phyloP scores from a whole-genome alignment of 306 rosid species.

The Quercus rubra region DNA sequence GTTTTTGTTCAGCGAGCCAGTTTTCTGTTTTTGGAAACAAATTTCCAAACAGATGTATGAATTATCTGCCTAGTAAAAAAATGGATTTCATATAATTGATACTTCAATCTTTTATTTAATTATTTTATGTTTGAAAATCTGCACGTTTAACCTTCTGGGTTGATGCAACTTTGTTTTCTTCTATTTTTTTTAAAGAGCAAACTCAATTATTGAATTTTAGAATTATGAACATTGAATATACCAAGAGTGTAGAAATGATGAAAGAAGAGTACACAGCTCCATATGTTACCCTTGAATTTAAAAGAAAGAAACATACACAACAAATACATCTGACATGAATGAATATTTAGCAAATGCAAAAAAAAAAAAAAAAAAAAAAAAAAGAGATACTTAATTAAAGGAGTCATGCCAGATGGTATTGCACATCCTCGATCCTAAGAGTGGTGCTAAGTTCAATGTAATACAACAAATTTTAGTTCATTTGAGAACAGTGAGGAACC shows the following conservation, averaged over 20 bases:
- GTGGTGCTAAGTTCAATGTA: not conserved
- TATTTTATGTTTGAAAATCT: not conserved
- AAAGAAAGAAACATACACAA: too few species aligned
- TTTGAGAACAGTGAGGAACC: not conserved
- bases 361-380: not conserved
- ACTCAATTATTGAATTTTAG: not conserved
- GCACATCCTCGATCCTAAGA: not conserved
- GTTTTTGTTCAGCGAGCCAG: too few species aligned
- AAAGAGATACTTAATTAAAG: not conserved
- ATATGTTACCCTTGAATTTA: not conserved
- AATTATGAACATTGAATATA: not conserved
- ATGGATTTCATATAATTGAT: not conserved
- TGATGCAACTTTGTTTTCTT: not conserved
- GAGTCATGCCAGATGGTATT: not conserved
- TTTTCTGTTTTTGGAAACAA: too few species aligned
- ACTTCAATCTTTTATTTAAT: not conserved
- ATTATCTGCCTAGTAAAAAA: not conserved
- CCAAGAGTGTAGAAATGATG: not conserved
- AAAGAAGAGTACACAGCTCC: not conserved
- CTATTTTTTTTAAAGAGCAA: not conserved
- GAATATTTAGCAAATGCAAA: not conserved
- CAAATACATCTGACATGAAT: not conserved
- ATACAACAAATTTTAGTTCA: not conserved
- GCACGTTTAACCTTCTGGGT: not conserved
- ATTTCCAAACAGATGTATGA: too few species aligned